Base-by-base conservation (phyloP, 2,329 filamentous ascomycete species). In the Penicillium hordei region DNA sequence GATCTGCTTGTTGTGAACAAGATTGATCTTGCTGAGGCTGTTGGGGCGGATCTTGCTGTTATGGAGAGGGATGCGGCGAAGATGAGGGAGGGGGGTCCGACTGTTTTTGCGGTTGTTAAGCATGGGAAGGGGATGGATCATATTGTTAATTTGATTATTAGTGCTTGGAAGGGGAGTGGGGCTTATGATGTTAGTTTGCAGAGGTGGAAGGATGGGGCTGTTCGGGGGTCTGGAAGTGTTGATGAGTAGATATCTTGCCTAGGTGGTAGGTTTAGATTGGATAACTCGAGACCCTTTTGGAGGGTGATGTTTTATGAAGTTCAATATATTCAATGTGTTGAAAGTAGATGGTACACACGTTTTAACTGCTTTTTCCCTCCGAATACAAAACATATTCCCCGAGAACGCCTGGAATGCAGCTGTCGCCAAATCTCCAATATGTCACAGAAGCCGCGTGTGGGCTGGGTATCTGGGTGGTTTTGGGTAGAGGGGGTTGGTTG, bases 31-130 rank as follows among this genome's bases (percentile, higher is more conserved):
- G 93, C 94, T 0, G 89, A 93, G 77, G 86, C 90, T 6, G 88
- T 99, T 25, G 94, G 94, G 15, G 94, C 94, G 0, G 94, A 97
- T 75, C 73, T 99, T 65, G 83, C 78, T 21, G 91, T 99, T 43
- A 99, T 99, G 94, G 94, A 97, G 79, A 80, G 92, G 57, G 94
- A 97, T 77, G 89, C 93, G 15, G 83, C 91, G 68, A 93, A 93
- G 83, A 99, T 99, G 86, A 84, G 94, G 51, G 93, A 97, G 76
- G 93, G 92, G 2, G 94, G 94, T 0, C 94, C 94, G 5, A 97
- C 93, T 0, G 90, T 99, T 4, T 97, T 97, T 72, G 93, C 93
- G 0, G 91, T 96, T 79, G 93, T 99, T n/a, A 99, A 97, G 85
- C 89, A 92, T 76, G 87, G 87, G 2, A 88, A 92, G 60, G 91